These are phyloP conservation scores for Suillus americanus DNA, from an alignment of 768 basidiomycete genomes.

Conservation along the genomic window DNA sequence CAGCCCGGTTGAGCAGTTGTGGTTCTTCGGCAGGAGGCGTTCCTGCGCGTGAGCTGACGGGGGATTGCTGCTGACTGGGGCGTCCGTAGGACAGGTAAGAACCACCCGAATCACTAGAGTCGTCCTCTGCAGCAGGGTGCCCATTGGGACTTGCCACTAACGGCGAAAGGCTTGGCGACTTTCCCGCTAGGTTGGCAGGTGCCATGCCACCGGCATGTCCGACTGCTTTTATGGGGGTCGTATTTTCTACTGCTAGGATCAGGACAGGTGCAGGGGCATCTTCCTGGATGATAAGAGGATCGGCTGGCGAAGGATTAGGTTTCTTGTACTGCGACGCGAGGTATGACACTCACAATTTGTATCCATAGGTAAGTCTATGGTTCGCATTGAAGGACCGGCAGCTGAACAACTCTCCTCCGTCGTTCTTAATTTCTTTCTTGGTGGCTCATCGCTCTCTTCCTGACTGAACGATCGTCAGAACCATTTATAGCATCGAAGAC, in stretches of 20 bases:
- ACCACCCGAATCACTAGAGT: conserved; percentile 23
- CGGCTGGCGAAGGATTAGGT: background rate
- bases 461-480: conserved; percentile 12
- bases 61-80: conserved; percentile 16
- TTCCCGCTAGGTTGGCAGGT: background rate
- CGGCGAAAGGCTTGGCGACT: background rate
- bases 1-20: conserved; percentile 19
- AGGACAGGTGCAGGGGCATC: background rate
- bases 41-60: conserved; percentile 22
- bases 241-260: background rate
- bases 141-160: background rate
- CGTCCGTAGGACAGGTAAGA: conserved; percentile 25
- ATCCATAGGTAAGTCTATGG: conserved; percentile 15
- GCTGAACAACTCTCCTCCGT: background rate
- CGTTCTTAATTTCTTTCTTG: conserved; percentile 13
- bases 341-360: conserved; percentile 23
- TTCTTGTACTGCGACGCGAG: conserved; percentile 13
- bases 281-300: background rate
- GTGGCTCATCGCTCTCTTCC: conserved; percentile 12
- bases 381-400: conserved; percentile 9
- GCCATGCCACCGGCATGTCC: background rate
- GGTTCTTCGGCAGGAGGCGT: conserved; percentile 21
- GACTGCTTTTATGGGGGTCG: background rate
- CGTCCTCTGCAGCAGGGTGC: background rate
- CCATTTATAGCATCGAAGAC: conserved; percentile 13